phyloP scores from a whole-genome alignment of 2,329 filamentous ascomycete genomes.

The Aureobasidium sp. region DNA sequence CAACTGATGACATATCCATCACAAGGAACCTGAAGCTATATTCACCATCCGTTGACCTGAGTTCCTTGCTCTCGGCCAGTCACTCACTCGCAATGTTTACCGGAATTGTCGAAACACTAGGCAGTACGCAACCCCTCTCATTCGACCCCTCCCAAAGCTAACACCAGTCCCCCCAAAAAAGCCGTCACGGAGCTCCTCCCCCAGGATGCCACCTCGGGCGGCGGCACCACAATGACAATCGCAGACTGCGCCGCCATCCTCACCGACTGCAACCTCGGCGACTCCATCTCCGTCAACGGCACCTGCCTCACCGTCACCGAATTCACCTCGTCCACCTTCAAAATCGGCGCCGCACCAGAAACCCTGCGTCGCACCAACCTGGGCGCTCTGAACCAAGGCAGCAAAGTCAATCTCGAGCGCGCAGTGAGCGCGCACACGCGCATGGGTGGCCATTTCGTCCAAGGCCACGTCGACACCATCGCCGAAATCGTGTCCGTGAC shows the following conservation, averaged over 20 bases:
- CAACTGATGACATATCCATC: slow-evolving; percentile 6
- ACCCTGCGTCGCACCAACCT: slow-evolving; percentile 94
- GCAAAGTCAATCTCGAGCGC: slow-evolving; percentile 83
- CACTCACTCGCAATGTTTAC: slow-evolving; percentile 72
- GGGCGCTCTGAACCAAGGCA: slow-evolving; percentile 60
- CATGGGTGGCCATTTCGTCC: slow-evolving; percentile 97
- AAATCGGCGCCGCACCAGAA: slow-evolving; percentile 89
- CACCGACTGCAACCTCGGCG: slow-evolving; percentile 74
- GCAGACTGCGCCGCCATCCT: slow-evolving; percentile 68
- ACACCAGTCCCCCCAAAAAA: slow-evolving; percentile 39
- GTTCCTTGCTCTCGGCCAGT: slow-evolving; percentile 15
- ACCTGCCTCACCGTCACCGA: slow-evolving; percentile 90
- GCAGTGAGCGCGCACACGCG: slow-evolving; percentile 85
- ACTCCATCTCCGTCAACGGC: slow-evolving; percentile 93
- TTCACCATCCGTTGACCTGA: too few species aligned
- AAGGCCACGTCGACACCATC: slow-evolving; percentile 91
- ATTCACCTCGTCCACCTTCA: slow-evolving; percentile 61
- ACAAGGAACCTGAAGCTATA: background rate
- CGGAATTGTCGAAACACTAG: slow-evolving; percentile 85
- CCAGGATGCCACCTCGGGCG: slow-evolving; percentile 66
- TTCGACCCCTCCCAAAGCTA: slow-evolving; percentile 20
- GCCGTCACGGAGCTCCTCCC: slow-evolving; percentile 75
- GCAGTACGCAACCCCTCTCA: slow-evolving; percentile 55
- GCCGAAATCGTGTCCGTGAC: slow-evolving; percentile 66
- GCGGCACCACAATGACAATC: slow-evolving; percentile 87